Conservation (phyloP, 192 early-diverging fungal species). For the Ambispora gerdemannii region DNA sequence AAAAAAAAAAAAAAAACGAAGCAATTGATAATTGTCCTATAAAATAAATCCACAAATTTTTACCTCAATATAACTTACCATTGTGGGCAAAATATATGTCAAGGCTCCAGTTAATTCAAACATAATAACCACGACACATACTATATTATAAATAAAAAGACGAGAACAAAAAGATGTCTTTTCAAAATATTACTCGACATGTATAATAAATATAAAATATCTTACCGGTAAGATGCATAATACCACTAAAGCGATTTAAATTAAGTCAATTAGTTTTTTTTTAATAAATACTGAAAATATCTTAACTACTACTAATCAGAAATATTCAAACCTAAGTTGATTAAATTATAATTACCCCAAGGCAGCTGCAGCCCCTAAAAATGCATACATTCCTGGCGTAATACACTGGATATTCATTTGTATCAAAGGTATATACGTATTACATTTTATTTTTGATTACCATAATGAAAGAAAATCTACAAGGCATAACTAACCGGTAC, state of each 20-base stretch:
- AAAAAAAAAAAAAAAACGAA: not conserved
- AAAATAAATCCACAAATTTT: too few relatives aligned
- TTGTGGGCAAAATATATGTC: slow-evolving; percentile 78
- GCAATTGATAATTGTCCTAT: too few relatives aligned
- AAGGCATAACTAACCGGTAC: slow-evolving; percentile 37
- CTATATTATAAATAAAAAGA: slow-evolving; percentile 33
- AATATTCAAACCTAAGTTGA: not conserved
- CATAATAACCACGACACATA: slow-evolving; percentile 94
- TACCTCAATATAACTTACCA: slow-evolving; percentile 30
- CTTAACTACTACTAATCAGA: not conserved
- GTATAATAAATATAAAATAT: not conserved
- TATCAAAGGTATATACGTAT: not conserved
- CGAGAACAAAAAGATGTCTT: slow-evolving; percentile 14
- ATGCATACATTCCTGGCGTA: slow-evolving; percentile 92
- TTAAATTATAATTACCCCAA: slow-evolving; percentile 41
- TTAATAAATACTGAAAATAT: not conserved
- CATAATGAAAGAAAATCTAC: not conserved
- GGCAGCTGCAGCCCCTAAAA: slow-evolving; percentile 89
- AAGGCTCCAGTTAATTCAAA: slow-evolving; percentile 97
- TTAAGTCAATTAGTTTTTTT: not conserved
- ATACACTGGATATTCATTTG: slow-evolving; percentile 71
- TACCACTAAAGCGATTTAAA: slow-evolving; percentile 37
- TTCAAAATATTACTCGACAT: too few relatives aligned
- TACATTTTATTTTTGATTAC: not conserved
- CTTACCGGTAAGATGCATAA: slow-evolving; percentile 40